Conservation (phyloP, 169 alveolate genomes). For the Plasmodium ovale region DNA sequence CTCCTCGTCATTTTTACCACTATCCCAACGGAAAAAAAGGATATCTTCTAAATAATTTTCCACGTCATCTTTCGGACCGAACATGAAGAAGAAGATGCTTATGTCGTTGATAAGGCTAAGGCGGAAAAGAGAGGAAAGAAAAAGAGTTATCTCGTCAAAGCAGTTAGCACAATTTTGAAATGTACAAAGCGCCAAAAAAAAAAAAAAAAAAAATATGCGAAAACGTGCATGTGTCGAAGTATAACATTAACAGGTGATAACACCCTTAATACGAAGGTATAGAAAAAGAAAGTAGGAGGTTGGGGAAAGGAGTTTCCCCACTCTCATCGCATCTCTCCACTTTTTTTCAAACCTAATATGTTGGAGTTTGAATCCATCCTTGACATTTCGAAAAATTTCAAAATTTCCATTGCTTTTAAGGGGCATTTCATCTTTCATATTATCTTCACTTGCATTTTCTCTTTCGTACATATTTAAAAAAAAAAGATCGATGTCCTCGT, state of each 20-base stretch:
- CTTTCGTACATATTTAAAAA: slow-evolving; percentile 14
- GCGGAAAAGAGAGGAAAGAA: background rate
- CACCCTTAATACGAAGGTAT: background rate
- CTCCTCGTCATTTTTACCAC: background rate
- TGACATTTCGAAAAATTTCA: slow-evolving; percentile 37
- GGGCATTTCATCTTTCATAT: background rate
- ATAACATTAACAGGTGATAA: no score
- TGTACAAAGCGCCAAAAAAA: background rate
- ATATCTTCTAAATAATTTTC: slow-evolving; percentile 21
- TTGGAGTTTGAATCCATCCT: slow-evolving; percentile 22
- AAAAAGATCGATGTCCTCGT: slow-evolving; percentile 17
- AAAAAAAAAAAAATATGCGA: background rate
- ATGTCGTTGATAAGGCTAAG: slow-evolving; percentile 26
- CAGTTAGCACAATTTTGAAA: no score
- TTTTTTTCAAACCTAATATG: slow-evolving; percentile 2
- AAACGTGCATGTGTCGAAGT: no score
- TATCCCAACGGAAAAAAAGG: background rate
- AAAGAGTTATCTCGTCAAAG: no score
- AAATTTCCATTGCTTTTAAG: no score
- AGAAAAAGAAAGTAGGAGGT: background rate
- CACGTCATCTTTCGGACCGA: background rate
- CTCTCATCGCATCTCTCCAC: no score
- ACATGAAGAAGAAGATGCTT: slow-evolving; percentile 25
- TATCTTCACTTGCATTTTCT: background rate
- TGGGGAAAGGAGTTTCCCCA: no score